Evolutionary conservation across 2,329 filamentous ascomycete genomes (phyloP).

Genomic region (Fusarium gaditjirri): DNA sequence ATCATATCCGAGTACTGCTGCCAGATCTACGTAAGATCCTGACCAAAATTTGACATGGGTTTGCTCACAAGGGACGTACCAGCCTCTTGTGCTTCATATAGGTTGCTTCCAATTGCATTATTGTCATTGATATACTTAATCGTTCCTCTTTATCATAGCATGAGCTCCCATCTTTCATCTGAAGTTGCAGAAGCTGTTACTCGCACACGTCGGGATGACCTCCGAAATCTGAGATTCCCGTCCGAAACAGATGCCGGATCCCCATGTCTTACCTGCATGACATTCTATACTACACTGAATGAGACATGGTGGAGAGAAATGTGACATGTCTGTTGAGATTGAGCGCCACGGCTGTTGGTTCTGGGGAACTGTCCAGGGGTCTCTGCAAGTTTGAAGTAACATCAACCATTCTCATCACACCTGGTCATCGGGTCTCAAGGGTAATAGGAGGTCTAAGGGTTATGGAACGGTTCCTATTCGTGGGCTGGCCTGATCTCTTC

Average conservation of each 20-base stretch:
- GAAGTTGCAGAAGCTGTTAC: not conserved
- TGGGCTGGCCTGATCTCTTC: not conserved
- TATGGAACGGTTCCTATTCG: not conserved
- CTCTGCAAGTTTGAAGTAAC: not conserved
- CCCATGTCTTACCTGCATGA: conserved; percentile 21
- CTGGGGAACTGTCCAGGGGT: not conserved
- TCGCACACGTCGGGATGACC: conserved; percentile 7
- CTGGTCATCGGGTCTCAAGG: too few relatives aligned
- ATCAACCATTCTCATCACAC: not conserved
- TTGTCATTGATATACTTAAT: too few relatives aligned
- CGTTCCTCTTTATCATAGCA: not conserved
- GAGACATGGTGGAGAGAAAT: not conserved
- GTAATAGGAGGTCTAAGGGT: not conserved
- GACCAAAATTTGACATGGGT: not conserved
- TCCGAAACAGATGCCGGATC: conserved; percentile 25
- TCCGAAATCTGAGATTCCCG: conserved; percentile 32
- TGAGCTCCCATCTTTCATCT: not conserved
- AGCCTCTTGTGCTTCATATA: not conserved
- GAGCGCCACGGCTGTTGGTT: not conserved
- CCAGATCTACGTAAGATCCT: not conserved
- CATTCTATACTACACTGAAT: not conserved
- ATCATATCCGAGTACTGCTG: not conserved
- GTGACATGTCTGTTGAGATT: not conserved
- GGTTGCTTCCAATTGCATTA: fast-evolving
- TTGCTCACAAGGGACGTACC: not conserved